phyloP scores from a whole-genome alignment of 2,329 filamentous ascomycete species.

The Colletotrichum noveboracense region DNA sequence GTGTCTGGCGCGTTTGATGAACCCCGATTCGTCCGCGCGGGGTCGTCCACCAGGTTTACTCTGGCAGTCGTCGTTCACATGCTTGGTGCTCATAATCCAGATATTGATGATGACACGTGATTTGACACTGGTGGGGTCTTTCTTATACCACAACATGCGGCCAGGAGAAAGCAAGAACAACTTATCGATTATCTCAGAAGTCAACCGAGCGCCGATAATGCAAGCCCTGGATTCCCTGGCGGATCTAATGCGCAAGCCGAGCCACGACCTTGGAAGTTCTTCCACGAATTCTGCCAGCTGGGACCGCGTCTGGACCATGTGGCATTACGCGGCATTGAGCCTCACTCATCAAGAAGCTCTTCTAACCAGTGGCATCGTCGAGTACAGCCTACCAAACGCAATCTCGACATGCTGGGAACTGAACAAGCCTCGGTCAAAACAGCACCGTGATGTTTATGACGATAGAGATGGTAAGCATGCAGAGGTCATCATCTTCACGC shows the following conservation, averaged over 20 bases:
- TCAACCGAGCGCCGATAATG: neutral
- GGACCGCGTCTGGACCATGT: neutral
- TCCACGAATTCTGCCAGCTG: neutral
- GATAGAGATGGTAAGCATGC: neutral
- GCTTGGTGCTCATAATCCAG: neutral
- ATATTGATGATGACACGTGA: neutral
- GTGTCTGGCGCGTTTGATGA: neutral
- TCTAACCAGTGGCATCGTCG: neutral
- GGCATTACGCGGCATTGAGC: neutral
- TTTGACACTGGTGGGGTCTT: neutral
- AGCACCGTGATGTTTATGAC: neutral
- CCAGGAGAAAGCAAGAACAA: neutral
- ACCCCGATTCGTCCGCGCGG: neutral
- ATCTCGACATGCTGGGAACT: neutral
- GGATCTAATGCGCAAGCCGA: neutral
- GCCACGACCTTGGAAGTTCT: neutral
- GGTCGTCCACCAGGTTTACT: neutral
- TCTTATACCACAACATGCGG: neutral
- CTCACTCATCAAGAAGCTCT: neutral
- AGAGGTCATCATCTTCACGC: neutral
- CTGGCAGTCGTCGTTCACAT: neutral
- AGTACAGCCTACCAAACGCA: neutral
- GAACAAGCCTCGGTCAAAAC: neutral
- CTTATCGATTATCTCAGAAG: neutral
- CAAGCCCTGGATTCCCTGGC: neutral